Base-by-base conservation (phyloP, 2,329 filamentous ascomycete genomes). In the Magnaporthales sp. region DNA sequence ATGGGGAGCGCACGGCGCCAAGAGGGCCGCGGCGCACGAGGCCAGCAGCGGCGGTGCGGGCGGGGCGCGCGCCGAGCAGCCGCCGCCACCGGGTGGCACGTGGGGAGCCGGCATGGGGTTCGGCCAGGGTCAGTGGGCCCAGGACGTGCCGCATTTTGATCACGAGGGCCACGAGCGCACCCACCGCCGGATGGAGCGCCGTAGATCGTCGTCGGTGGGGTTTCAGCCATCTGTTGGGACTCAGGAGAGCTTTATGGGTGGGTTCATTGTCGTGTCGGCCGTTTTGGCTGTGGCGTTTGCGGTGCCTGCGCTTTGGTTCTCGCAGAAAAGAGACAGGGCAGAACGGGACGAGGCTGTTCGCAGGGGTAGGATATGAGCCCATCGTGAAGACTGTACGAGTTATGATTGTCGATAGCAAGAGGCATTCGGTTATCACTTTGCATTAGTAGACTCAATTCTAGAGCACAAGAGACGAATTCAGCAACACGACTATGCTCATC, bases 101-200 rank as follows among this genome's bases (percentile, higher is more conserved):
- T 68, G 73, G 70, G 70, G 77, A 5, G 66, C 63, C 65, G 70
- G 75, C 68, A 75, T 75, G 1, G 88, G 89, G 0, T 82, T 82
- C 2, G 88, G 86, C 0, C 83, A 84, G 67, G 72, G 75, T 1
- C 73, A 77, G 68, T 10, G 51, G 13, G n/a, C 32, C 29, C 80
- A 86, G 66, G 81, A 88, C 38, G 81, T 92, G 32, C 86, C 88
- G 70, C 91, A 97, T 78, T 99, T 97, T 71, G 89, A 98, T 78
- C 84, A 85, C 56, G 81, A 79, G 58, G 83, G 84, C 10, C 93
- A 97, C 77, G 86, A 88, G 72, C 82, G 86, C 69, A 96, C 92
- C 68, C 92, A 96, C 70, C 81, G 84, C 64, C 80, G 83, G 38
- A 83, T 90, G 71, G 85, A 91, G 80, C 19, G 73, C 74, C 58